Conservation (phyloP, 1,284 basidiomycete species). For the Tilletia horrida region DNA sequence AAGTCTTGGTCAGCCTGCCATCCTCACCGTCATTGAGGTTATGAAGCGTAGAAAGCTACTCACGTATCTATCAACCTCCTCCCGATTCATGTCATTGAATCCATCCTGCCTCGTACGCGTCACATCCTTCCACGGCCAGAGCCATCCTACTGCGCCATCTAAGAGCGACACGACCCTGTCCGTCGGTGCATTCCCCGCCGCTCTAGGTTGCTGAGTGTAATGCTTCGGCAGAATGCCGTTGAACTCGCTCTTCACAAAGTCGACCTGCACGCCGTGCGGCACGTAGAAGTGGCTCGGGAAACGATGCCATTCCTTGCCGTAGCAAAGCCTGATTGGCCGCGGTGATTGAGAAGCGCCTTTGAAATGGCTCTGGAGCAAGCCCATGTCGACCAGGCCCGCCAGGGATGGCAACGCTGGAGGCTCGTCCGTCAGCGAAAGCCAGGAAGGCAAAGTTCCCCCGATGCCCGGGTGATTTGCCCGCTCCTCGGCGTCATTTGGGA, state of each 20-base stretch:
- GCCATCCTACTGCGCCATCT: constrained; percentile 57
- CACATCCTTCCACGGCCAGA: constrained; percentile 37
- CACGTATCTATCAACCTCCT: constrained; percentile 77
- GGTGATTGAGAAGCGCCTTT: constrained; percentile 57
- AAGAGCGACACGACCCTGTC: constrained; percentile 17
- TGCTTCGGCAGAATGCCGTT: constrained; percentile 82
- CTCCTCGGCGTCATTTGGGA: constrained; percentile 30
- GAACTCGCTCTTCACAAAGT: constrained; percentile 86
- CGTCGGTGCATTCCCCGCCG: not conserved
- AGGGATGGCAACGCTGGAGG: constrained; percentile 17
- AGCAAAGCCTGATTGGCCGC: constrained; percentile 63
- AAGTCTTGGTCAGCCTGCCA: not conserved
- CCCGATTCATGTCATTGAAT: constrained; percentile 83
- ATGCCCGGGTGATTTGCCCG: constrained; percentile 26
- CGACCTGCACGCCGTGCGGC: constrained; percentile 74
- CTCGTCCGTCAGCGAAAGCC: constrained; percentile 17
- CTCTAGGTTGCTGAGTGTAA: constrained; percentile 58
- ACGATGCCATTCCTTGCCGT: constrained; percentile 92
- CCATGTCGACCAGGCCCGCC: constrained; percentile 4
- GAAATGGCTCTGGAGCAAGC: constrained; percentile 5
- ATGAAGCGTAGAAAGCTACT: constrained; percentile 53
- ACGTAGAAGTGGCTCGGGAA: constrained; percentile 88
- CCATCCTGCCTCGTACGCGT: constrained; percentile 66
- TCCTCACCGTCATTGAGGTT: not conserved
- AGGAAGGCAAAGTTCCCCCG: constrained; percentile 25